Conservation (phyloP, 2,329 filamentous ascomycete genomes). For the Pseudocercospora musae region DNA sequence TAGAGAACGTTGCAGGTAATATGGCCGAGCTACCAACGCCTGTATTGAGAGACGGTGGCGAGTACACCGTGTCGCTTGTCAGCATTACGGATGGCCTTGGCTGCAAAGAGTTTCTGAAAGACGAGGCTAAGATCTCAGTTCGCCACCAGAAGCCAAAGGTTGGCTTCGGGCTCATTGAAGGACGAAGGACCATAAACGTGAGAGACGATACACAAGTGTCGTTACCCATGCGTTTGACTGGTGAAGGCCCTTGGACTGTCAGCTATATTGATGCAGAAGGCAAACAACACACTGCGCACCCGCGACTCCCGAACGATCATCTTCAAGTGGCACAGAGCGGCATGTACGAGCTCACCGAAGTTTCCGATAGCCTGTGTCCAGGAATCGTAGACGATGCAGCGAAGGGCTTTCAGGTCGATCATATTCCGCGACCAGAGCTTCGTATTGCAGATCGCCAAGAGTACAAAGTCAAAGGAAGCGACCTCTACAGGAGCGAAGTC, state of each 20-base stretch:
- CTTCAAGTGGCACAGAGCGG: slow-evolving; percentile 47
- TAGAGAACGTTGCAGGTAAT: slow-evolving; percentile 60
- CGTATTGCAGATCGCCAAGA: slow-evolving; percentile 60
- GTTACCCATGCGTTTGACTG: slow-evolving; percentile 79
- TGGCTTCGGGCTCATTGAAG: slow-evolving; percentile 81
- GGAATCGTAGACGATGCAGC: slow-evolving; percentile 73
- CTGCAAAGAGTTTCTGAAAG: slow-evolving; percentile 81
- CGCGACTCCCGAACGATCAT: slow-evolving; percentile 34
- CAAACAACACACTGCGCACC: slow-evolving; percentile 40
- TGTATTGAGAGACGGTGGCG: slow-evolving; percentile 73
- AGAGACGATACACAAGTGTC: slow-evolving; percentile 72
- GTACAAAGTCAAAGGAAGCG: slow-evolving; percentile 51
- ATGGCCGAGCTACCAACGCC: slow-evolving; percentile 72
- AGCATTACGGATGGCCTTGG: slow-evolving; percentile 82
- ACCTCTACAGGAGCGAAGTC: slow-evolving; percentile 72
- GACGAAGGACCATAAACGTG: slow-evolving; percentile 69
- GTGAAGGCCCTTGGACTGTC: slow-evolving; percentile 79
- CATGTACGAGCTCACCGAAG: slow-evolving; percentile 73
- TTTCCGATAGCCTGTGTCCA: slow-evolving; percentile 76
- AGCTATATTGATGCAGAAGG: slow-evolving; percentile 57
- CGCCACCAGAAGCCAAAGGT: slow-evolving; percentile 83
- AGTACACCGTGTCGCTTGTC: slow-evolving; percentile 82
- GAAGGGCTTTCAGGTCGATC: slow-evolving; percentile 73
- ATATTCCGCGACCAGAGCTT: slow-evolving; percentile 77
- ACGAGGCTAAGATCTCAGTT: slow-evolving; percentile 80